These are phyloP conservation scores for Monilinia fructicola DNA, from an alignment of 2,329 filamentous ascomycete genomes.

Conservation along the genomic window DNA sequence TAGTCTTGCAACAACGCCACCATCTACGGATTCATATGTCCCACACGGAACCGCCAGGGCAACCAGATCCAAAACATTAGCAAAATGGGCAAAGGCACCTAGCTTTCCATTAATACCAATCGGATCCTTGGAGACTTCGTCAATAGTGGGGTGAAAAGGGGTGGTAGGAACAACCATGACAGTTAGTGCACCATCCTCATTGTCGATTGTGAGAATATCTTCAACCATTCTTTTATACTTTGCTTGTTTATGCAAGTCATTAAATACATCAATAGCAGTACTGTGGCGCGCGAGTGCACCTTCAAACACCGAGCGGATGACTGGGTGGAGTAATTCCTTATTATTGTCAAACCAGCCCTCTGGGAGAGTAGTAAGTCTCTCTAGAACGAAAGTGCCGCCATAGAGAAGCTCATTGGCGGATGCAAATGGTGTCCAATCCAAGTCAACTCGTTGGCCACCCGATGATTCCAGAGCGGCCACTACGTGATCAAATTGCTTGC, in stretches of 20 bases:
- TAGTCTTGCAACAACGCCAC: constrained; percentile 32
- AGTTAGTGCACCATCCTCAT: constrained; percentile 38
- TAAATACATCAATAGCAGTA: constrained; percentile 50
- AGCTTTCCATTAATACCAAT: constrained; percentile 50
- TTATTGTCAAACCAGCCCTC: constrained; percentile 47
- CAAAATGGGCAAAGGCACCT: constrained; percentile 54
- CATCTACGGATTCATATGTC: constrained; percentile 30
- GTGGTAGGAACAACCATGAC: constrained; percentile 53
- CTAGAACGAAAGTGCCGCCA: constrained; percentile 52
- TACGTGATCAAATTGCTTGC: constrained; percentile 46
- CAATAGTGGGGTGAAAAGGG: constrained; percentile 49
- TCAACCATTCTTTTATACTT: constrained; percentile 46
- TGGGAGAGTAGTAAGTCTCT: constrained; percentile 47
- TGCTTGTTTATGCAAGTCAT: constrained; percentile 49
- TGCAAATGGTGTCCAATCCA: constrained; percentile 49
- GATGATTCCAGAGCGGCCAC: constrained; percentile 43
- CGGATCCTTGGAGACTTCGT: constrained; percentile 51
- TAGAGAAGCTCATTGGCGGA: constrained; percentile 53
- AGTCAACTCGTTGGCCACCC: constrained; percentile 38
- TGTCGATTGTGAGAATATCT: constrained; percentile 41
- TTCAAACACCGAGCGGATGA: constrained; percentile 48
- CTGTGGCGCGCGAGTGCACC: constrained; percentile 43
- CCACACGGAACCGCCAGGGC: constrained; percentile 42
- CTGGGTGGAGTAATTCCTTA: constrained; percentile 51
- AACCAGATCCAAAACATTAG: constrained; percentile 55